These are phyloP conservation scores for Fusarium burgessii DNA, from an alignment of 2,329 filamentous ascomycete species.

Conservation along the genomic window DNA sequence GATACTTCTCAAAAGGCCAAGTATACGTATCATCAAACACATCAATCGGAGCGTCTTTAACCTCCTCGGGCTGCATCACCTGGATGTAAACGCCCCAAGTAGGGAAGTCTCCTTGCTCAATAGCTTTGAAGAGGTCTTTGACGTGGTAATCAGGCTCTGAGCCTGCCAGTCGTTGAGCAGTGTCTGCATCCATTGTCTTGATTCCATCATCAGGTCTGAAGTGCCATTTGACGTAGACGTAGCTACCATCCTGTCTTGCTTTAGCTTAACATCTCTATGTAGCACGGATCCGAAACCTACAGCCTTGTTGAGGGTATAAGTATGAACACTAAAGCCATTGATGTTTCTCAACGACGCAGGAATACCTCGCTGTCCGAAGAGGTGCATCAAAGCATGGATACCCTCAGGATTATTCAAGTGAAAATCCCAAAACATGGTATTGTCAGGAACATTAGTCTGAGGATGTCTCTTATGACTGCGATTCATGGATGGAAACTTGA, in stretches of 20 bases:
- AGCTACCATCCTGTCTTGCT: constrained; percentile 54
- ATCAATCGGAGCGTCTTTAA: constrained; percentile 70
- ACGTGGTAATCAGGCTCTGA: constrained; percentile 64
- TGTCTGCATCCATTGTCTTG: constrained; percentile 56
- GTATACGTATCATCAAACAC: constrained; percentile 78
- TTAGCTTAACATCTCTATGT: neutral
- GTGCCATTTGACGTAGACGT: constrained; percentile 63
- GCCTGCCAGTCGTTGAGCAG: constrained; percentile 53
- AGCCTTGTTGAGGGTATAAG: constrained; percentile 57
- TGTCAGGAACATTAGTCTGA: constrained; percentile 55
- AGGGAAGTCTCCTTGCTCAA: constrained; percentile 70
- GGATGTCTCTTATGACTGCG: constrained; percentile 60
- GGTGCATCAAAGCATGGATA: constrained; percentile 62
- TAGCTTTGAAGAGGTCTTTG: constrained; percentile 57
- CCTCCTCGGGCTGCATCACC: constrained; percentile 70
- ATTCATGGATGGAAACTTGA: constrained; percentile 61
- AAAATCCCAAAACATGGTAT: constrained; percentile 55
- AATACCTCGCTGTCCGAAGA: constrained; percentile 63
- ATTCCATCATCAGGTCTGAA: constrained; percentile 61
- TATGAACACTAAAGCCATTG: constrained; percentile 62
- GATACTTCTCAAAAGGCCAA: constrained; percentile 73
- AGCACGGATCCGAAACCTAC: rapidly evolving
- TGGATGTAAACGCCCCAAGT: constrained; percentile 75
- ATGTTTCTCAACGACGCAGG: constrained; percentile 60
- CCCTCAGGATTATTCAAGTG: constrained; percentile 53